Base-by-base conservation (phyloP, 176 grass and related monocot genomes). In the Phyllostachys edulis region DNA sequence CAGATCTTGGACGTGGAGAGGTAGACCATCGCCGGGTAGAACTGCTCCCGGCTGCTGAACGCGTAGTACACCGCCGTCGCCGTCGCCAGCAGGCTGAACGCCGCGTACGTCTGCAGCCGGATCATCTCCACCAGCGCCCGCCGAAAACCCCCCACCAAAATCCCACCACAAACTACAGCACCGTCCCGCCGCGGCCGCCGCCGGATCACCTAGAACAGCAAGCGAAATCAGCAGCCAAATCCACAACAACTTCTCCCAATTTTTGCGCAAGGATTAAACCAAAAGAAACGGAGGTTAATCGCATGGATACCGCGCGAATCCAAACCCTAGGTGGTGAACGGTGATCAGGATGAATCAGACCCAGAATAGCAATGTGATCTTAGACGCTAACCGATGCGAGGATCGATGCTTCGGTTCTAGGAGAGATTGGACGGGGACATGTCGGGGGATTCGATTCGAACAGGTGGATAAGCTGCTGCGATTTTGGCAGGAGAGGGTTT, bases 1-100 rank as follows among this genome's bases (percentile, higher is more conserved):
- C 93, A 99, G 75, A 96, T 96, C 94, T 96, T 99, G 80, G 96
- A 99, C 4, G 96, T 89, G 29, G 91, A 96, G 72, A 99, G 96
- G 78, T 96, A 99, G 20, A 96, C 91, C 90, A 93, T 92, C 34
- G 96, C 93, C 18, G 93, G 96, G 56, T 96, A 99, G 69, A 99
- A 96, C 87, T 99, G 96, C 52, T 87, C 93, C 57, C 96, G 82
- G 96, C 96, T 99, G 80, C 91, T 99, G 73, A 99, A 94, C 49
- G 96, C 96, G 92, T 99, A 96, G 82, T 90, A 92, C 59, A 86
- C 69, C 9, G 96, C 87, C 16, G 91, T 84, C 27, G 86, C 82
- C 46, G 90, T 90, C n/a, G 96, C 96, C 80, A 99, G 63, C 69
- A 99, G 92, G 87, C 96, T 99, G 89, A 99, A 94, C 64, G 89